Base-by-base conservation (phyloP, 2,329 filamentous ascomycete genomes). In the Rhynchosporium graminicola region DNA sequence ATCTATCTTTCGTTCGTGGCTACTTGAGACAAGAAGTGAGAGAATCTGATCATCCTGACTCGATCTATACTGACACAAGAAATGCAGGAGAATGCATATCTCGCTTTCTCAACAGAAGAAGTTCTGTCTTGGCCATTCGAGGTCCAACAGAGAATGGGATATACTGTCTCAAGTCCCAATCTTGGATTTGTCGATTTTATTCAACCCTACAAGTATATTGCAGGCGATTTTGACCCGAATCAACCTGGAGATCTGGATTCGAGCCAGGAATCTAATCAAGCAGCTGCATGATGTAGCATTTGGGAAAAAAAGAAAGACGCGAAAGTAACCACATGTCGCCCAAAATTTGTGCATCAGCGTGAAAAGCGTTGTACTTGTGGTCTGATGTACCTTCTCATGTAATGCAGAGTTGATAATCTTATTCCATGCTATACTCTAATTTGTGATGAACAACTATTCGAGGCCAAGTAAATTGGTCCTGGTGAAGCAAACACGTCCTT, bases 181-280 rank as follows among this genome's bases (percentile, higher is more conserved):
- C 75, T 98, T 13, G 86, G 97, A 13, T 97, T 95, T 73, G 85
- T 96, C 61, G 92, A 96, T 73, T 97, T 97, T 74, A 87, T 97
- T 40, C 83, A 93, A 76, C 87, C 87, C 9, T 95, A 69, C 45
- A 61, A 63, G 63, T 77, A 51, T 47, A 29, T 64, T 28, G 55
- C 60, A 45, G 64, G 64, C 38, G 62, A 66, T 12, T 66, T 61
- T 46, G 64, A 66, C 47, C 64, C 64, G 0, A 57, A 63, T 7
- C 52, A 63, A 8, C 62, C 63, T 8, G 62, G 60, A 1, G 64
- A 66, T 57, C 42, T 66, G 36, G 64, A 66, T 51, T 40, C 59
- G n/a, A 63, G 61, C 13, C 64, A 65, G 46, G 64, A 65, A 38
- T 36, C 59, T 8, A 57, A 28, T 6, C 48, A 57, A 36, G 31